Conservation (phyloP, 2,329 filamentous ascomycete genomes). For the Neofusicoccum parvum region DNA sequence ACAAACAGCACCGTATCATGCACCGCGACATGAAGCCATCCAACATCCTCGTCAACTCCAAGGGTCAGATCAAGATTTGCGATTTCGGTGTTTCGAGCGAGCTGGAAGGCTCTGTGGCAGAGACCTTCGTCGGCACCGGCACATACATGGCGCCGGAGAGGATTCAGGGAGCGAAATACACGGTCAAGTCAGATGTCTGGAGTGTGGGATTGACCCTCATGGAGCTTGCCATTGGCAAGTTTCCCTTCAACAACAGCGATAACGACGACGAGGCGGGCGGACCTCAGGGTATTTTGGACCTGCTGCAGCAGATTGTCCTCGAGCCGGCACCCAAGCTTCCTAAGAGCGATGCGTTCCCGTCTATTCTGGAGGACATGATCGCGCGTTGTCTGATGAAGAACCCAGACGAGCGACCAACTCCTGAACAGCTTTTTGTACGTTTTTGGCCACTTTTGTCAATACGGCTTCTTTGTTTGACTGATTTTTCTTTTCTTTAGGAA, state of each 20-base stretch:
- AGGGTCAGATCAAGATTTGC: slow-evolving; percentile 93
- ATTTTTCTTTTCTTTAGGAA: slow-evolving; percentile 59
- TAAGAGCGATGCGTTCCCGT: slow-evolving; percentile 95
- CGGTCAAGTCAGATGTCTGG: slow-evolving; percentile 98
- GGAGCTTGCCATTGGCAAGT: slow-evolving; percentile 96
- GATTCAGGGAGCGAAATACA: slow-evolving; percentile 96
- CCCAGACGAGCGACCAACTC: slow-evolving; percentile 85
- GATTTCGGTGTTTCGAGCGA: slow-evolving; percentile 99
- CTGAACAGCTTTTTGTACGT: slow-evolving; percentile 87
- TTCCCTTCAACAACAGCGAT: slow-evolving; percentile 87
- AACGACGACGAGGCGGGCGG: slow-evolving; percentile 68
- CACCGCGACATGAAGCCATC: slow-evolving; percentile 98
- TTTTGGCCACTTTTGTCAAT: neutral
- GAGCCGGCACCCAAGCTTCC: slow-evolving; percentile 91
- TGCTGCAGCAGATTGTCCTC: slow-evolving; percentile 95
- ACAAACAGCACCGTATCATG: slow-evolving; percentile 96
- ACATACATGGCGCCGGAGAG: slow-evolving; percentile 99
- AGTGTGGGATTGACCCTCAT: slow-evolving; percentile 94
- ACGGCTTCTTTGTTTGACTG: slow-evolving; percentile 21
- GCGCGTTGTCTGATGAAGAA: slow-evolving; percentile 93
- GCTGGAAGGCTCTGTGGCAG: slow-evolving; percentile 94
- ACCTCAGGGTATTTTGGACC: slow-evolving; percentile 91
- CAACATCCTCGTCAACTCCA: slow-evolving; percentile 94
- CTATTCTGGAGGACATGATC: slow-evolving; percentile 94
- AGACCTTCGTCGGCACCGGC: slow-evolving; percentile 97